These are phyloP conservation scores for Morella rubra DNA, from an alignment of 306 rosid species.

Conservation along the genomic window DNA sequence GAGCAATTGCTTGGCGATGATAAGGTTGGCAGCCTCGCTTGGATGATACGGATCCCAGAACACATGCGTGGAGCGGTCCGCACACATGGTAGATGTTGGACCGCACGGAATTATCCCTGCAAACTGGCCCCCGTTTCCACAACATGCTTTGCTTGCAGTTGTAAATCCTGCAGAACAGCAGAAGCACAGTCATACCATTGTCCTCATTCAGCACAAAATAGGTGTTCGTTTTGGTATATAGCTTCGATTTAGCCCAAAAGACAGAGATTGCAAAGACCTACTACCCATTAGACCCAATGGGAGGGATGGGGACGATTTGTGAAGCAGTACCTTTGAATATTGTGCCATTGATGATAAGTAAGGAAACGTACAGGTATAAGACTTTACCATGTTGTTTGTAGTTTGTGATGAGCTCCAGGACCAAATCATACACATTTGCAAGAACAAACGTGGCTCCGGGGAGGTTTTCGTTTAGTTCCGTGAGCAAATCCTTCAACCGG, in stretches of 20 bases:
- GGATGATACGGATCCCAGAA: conserved; percentile 99
- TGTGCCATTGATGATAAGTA: too few species aligned
- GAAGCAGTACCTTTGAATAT: too few species aligned
- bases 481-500: conserved; percentile 63
- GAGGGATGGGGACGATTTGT: too few species aligned
- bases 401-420: conserved; percentile 59
- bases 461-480: conserved; percentile 66
- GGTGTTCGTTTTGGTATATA: too few species aligned
- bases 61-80: conserved; percentile 66
- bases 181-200: too few species aligned
- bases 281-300: too few species aligned
- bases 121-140: conserved; percentile 91
- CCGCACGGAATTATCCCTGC: conserved; percentile 97
- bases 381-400: conserved; percentile 59
- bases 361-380: too few species aligned
- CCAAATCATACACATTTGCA: conserved; percentile 84
- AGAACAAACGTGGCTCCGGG: conserved; percentile 68
- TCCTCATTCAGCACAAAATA: too few species aligned
- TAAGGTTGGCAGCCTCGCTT: conserved; percentile 82
- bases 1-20: conserved; percentile 69
- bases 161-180: conserved; percentile 52
- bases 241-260: too few species aligned
- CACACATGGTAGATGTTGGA: conserved; percentile 71
- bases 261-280: too few species aligned
- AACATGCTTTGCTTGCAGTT: conserved; percentile 79